phyloP scores from a whole-genome alignment of 768 basidiomycete genomes.

The Suillus tomentosus region DNA sequence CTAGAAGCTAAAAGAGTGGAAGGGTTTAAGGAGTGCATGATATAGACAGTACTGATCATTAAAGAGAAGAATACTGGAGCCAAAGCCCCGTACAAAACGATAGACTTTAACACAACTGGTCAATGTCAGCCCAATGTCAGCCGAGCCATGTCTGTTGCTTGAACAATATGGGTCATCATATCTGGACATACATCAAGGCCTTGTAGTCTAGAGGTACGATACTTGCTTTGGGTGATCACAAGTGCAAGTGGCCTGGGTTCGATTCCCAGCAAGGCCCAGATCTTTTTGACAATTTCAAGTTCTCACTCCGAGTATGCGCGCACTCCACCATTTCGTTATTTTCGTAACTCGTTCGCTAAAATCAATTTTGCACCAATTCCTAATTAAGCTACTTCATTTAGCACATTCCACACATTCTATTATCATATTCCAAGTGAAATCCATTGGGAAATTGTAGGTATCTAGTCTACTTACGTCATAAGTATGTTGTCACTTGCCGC shows the following conservation, averaged over 20 bases:
- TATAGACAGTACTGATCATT: not conserved
- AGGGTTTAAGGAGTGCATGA: not conserved
- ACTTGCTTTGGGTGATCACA: conserved; percentile 34
- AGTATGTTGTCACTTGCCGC: too few species aligned
- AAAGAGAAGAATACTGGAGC: not conserved
- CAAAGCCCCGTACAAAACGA: not conserved
- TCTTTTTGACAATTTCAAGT: not conserved
- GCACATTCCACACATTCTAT: too few species aligned
- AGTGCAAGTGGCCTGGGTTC: conserved; percentile 43
- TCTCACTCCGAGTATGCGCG: too few species aligned
- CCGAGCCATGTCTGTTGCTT: not conserved
- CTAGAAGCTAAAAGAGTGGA: not conserved
- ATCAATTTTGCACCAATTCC: too few species aligned
- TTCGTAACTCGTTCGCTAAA: too few species aligned
- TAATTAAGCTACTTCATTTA: too few species aligned
- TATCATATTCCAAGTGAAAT: too few species aligned
- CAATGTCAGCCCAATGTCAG: conserved; percentile 3
- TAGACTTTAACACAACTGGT: not conserved
- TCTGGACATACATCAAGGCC: conserved; percentile 16
- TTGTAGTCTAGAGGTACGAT: conserved; percentile 40
- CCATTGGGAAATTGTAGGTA: too few species aligned
- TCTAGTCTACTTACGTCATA: too few species aligned
- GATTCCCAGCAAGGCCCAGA: conserved; percentile 41
- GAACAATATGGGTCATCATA: not conserved
- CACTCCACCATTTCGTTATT: too few species aligned